phyloP scores from a whole-genome alignment of 139 green algal species.

The Coelastrella sp. region DNA sequence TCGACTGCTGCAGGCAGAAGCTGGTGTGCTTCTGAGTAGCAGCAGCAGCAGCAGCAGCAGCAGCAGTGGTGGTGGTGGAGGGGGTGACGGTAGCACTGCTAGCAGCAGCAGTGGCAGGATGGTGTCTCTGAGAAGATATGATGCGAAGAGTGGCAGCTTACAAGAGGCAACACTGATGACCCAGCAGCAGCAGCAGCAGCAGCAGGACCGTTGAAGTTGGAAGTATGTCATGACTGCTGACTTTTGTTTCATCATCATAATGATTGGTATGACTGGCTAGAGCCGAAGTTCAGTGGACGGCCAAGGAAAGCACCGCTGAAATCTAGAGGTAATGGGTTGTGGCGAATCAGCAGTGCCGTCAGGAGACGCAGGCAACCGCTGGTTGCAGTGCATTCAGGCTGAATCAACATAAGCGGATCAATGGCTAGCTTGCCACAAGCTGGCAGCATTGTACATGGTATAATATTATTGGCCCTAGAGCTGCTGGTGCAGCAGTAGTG shows the following conservation, averaged over 20 bases:
- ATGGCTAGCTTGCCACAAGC: no score
- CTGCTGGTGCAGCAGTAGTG: neutral
- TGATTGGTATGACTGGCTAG: no score
- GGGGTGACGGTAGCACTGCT: neutral
- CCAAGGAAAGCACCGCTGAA: no score
- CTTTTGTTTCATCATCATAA: no score
- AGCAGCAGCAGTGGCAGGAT: neutral
- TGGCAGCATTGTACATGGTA: no score
- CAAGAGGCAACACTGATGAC: neutral
- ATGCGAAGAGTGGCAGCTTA: neutral
- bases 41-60: slow-evolving; percentile 3
- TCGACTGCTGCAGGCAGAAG: neutral
- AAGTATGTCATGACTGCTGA: neutral
- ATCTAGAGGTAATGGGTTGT: no score
- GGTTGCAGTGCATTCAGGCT: no score
- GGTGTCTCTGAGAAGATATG: neutral
- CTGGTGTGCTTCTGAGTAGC: neutral
- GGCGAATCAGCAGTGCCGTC: no score
- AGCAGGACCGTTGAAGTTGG: neutral
- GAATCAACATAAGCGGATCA: no score
- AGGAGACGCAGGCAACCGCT: no score
- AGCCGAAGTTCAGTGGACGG: no score
- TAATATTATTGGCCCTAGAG: no score
- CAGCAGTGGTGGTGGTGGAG: neutral
- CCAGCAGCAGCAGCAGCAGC: neutral